Conservation (phyloP, 371 early-diverging fungal genomes). For the Mortierella sp. region DNA sequence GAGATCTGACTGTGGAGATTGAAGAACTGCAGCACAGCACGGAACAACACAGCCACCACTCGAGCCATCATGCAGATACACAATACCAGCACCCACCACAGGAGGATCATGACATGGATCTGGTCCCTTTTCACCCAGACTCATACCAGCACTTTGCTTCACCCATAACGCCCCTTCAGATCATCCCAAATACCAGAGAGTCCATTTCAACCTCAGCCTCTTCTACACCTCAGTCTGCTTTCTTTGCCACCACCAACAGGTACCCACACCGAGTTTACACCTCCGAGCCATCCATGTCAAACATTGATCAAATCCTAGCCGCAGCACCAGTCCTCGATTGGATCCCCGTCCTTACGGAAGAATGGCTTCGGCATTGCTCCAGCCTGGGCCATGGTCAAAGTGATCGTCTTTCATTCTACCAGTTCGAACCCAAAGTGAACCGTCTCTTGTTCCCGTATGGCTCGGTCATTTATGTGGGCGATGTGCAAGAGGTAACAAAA, state of each 20-base stretch:
- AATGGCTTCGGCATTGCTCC: conserved; percentile 37
- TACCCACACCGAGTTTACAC: conserved; percentile 18
- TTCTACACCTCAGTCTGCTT: not conserved
- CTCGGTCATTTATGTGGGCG: conserved; percentile 31
- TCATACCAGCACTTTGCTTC: conserved; percentile 32
- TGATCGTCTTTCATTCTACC: conserved; percentile 37
- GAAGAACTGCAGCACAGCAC: conserved; percentile 1
- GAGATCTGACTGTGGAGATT: too few species aligned
- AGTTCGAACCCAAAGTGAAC: conserved; percentile 43
- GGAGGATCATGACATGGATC: conserved; percentile 36
- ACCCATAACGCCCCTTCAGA: conserved; percentile 23
- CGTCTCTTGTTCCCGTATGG: conserved; percentile 47
- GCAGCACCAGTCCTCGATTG: conserved; percentile 49
- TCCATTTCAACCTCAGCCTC: not conserved
- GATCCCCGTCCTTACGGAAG: conserved; percentile 45
- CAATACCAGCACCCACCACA: not conserved
- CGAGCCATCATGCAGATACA: not conserved
- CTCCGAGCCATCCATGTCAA: conserved; percentile 5
- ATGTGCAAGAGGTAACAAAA: conserved; percentile 51
- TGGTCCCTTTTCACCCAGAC: conserved; percentile 47
- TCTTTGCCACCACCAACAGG: conserved; percentile 1
- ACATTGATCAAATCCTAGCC: conserved; percentile 37
- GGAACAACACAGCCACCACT: conserved; percentile 1
- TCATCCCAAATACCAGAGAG: conserved; percentile 14
- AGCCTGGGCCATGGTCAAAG: conserved; percentile 20